Conservation (phyloP, 345 rosid species). For the Rhodamnia argentea region DNA sequence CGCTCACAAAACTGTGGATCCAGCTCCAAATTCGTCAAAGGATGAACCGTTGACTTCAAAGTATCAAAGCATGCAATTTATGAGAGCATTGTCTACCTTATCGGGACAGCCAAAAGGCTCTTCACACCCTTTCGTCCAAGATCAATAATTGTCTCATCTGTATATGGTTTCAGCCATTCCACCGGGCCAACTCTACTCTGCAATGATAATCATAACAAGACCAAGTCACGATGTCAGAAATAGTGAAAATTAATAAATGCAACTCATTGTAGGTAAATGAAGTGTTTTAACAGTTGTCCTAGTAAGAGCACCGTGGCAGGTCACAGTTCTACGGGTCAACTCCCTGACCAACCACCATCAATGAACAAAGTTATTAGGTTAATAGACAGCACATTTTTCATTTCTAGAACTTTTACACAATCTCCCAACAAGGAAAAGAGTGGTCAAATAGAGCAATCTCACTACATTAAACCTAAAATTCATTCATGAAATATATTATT, state of each 20-base stretch:
- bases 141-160: conserved; percentile 87
- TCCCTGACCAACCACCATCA: not conserved
- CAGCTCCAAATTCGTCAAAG: not conserved
- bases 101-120: conserved; percentile 84
- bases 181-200: conserved; percentile 99
- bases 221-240: not conserved
- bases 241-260: not conserved
- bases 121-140: conserved; percentile 85
- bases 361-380: not conserved
- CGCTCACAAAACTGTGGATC: conserved; percentile 81
- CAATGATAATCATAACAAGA: not conserved
- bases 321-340: not conserved
- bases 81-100: conserved; percentile 38
- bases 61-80: not conserved
- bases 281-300: not conserved
- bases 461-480: not conserved
- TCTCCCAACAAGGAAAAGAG: not conserved
- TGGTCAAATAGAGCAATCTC: not conserved
- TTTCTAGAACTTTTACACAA: not conserved
- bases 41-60: not conserved
- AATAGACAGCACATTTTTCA: not conserved
- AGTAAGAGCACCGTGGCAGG: not conserved
- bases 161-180: conserved; percentile 99
- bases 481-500: not conserved
- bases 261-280: not conserved